Evolutionary conservation across 2,329 filamentous ascomycete genomes (phyloP).

Genomic region (Ceratocystis albifundus): DNA sequence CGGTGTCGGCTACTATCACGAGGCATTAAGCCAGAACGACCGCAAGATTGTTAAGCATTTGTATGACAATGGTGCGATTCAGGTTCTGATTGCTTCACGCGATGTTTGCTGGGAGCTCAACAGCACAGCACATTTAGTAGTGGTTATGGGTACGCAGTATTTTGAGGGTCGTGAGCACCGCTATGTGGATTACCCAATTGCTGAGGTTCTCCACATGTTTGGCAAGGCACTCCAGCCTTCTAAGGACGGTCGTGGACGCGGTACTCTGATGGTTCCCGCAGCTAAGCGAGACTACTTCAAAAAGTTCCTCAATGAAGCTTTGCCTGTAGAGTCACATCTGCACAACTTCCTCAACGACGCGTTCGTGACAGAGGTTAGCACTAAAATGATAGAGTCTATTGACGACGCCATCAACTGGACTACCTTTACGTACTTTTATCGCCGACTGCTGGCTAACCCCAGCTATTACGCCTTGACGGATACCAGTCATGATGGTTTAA

Average conservation of each 20-base stretch:
- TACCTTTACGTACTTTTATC: constrained; percentile 97
- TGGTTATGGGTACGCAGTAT: constrained; percentile 96
- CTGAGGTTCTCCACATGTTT: constrained; percentile 95
- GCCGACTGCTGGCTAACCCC: constrained; percentile 83
- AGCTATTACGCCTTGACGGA: constrained; percentile 89
- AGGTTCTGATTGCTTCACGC: constrained; percentile 63
- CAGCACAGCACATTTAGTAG: constrained; percentile 74
- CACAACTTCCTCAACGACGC: constrained; percentile 88
- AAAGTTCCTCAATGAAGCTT: constrained; percentile 92
- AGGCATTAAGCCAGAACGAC: constrained; percentile 77
- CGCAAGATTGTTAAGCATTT: constrained; percentile 90
- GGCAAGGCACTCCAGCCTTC: constrained; percentile 76
- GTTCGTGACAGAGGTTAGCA: constrained; percentile 94
- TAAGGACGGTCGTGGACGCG: constrained; percentile 68
- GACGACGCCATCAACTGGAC: constrained; percentile 98
- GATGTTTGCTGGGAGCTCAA: constrained; percentile 96
- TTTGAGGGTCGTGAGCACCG: constrained; percentile 94
- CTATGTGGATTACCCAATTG: constrained; percentile 91
- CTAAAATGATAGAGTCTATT: constrained; percentile 85
- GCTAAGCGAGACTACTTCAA: constrained; percentile 97
- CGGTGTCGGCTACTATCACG: constrained; percentile 94
- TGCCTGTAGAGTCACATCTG: constrained; percentile 89
- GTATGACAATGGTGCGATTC: constrained; percentile 78
- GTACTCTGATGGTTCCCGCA: constrained; percentile 90
- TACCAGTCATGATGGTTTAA: constrained; percentile 84